A percentile compares a stretch with the other conserved stretches of the same genome.
Conservation (phyloP, 176 grass and related monocot species). For the Carex parvula region DNA sequence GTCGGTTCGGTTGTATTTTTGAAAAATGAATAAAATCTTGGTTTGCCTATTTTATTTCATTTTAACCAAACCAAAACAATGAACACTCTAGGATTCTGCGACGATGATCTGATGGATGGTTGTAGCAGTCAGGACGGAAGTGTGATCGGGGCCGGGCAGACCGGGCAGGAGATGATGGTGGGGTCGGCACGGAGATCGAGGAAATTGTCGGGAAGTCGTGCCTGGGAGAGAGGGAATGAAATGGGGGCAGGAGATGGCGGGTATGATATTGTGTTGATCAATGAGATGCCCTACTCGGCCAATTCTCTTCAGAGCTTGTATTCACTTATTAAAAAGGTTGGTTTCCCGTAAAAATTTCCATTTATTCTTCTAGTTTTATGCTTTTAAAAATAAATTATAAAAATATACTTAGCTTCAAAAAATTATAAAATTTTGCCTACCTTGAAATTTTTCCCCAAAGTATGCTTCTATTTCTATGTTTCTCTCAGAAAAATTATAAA, state of each 20-base stretch:
- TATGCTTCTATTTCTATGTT: no score
- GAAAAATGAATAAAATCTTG: no score
- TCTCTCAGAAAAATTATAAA: no score
- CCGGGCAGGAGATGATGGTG: constrained; percentile 24
- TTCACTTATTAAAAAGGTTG: constrained; percentile 60
- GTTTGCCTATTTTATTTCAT: no score
- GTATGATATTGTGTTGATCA: constrained; percentile 73
- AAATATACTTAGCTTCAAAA: no score
- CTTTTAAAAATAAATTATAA: no score
- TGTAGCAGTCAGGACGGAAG: constrained; percentile 57
- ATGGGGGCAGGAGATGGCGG: constrained; percentile 48
- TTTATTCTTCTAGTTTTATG: neutral
- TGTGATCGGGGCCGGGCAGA: constrained; percentile 19
- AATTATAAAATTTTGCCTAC: no score
- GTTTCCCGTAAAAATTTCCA: constrained; percentile 8
- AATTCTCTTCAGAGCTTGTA: constrained; percentile 55
- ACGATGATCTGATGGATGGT: constrained; percentile 66
- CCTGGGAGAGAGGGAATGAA: constrained; percentile 73
- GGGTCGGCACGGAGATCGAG: constrained; percentile 50
- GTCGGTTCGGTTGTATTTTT: no score
- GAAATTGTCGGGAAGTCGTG: constrained; percentile 67
- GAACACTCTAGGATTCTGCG: constrained; percentile 44
- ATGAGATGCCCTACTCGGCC: constrained; percentile 50
- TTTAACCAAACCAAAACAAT: no score
- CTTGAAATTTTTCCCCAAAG: no score